Base-by-base conservation (phyloP, 78 protist species). In the Dictyostelium intermedium region DNA sequence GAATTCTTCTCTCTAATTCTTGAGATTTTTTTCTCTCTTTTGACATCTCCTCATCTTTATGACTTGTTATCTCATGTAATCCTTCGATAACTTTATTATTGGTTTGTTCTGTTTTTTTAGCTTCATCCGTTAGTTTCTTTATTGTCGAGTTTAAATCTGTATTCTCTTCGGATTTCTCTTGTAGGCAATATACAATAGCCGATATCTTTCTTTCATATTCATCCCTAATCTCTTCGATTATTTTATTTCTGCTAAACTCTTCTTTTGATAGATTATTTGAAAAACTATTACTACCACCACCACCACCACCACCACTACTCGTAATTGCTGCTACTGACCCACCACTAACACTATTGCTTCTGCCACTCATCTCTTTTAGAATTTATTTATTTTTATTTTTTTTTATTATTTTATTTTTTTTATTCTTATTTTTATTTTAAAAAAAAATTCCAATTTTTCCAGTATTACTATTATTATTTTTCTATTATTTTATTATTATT, bases 161-260 rank as follows among this genome's bases (percentile, higher is more conserved):
- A 41, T 86, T 86, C 84, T 86, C 92, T 56, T 86, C 92, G 0
- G 84, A 76, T n/a, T 86, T 86, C 53, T 86, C 92, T 23, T 86
- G 92, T n/a, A 86, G 39, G 77, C 92, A 86, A 14, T 16, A 76
- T 16, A 86, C 92, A 39, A 86, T 86, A 0, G 92, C 84, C 11
- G 78, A 53, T 10, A 86, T 86, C 53, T 86, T 86, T 53, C 92
- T 50, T 60, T 86, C 92, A 39, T 86, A 86, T 77, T 86, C 92
- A 50, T 86, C 92, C 25, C 76, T 73, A 16, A 86, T 5, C 18
- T 86, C 92, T 11, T 86, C 81, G 3, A 86, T 25, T 2, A 77
- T 13, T 45, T 86, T 86, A 47, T 50, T 34, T 50, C 91, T 85
- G 0, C 45, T 79, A 35, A 85, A 85, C 32, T 85, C 91, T 35